Evolutionary conservation across 2,329 filamentous ascomycete species (phyloP), one percentile per base, ranked within the genome.

Genomic region (Colletotrichum sojae): DNA sequence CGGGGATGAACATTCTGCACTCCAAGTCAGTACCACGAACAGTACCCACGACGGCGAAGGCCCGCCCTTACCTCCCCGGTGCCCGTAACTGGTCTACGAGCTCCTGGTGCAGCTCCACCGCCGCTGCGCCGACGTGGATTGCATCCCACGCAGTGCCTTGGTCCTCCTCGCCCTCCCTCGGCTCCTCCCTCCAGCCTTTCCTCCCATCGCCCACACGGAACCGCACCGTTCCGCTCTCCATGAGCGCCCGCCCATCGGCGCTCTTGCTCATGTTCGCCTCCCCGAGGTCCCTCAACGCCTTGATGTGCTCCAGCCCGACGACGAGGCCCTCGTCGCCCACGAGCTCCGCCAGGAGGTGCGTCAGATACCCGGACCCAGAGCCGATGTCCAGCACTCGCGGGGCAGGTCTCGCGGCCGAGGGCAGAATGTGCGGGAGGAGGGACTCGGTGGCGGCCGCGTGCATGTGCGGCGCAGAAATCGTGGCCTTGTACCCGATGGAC

Each of bases 91-190:
- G 96, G 36, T 90, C 87, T 53, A 97, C 81, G 72, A 98, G 81
- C 68, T 88, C 87, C 18, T 87, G 77, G 77, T 97, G 95, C 63
- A 97, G 81, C 76, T 90, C 87, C 25, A 83, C 87, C 0, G 95
- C 95, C 8, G 94, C 93, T 0, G 96, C 96, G 0, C 96, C 96
- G 3, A 98, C 96, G 78, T 98, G 96, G 69, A 99, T 98, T 2
- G 93, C 95, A 85, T 98, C 94, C 85, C 95, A 99, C 0, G 90
- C 86, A 36, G 79, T 81, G 70, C 82, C 85, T 13, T 83, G 81
- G 63, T 84, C 84, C 6, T 84, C 85, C 52, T 80, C 79, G 2
- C 82, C 88, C 75, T 75, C 81, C 65, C 81, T 75, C 1, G 76
- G 71, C 12, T 75, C 73, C 73, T 86, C 87, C 2, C 84, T 75